Percentiles rank a stretch among this genome's conserved stretches.
Conservation (phyloP, 371 early-diverging fungal genomes). For the Apophysomyces elegans region DNA sequence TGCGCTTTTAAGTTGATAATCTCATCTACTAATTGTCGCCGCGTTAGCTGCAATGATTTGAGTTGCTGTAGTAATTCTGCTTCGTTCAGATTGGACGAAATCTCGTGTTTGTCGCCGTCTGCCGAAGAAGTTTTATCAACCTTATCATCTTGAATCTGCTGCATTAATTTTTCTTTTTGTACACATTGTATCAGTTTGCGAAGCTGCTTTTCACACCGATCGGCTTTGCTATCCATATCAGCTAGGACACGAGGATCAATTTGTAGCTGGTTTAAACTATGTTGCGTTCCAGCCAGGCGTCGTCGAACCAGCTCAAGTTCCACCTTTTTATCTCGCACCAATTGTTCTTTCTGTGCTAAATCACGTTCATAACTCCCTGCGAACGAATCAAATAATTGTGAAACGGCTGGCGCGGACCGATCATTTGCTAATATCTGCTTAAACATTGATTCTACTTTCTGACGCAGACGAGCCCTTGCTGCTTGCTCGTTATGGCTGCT, state of each 20-base stretch:
- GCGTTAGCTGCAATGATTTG: conserved; percentile 13
- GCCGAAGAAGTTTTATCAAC: too few relatives aligned
- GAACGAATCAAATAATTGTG: conserved; percentile 38
- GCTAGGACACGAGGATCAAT: conserved; percentile 16
- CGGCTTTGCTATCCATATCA: conserved; percentile 16
- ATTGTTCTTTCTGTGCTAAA: conserved; percentile 25
- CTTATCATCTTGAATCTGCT: not conserved
- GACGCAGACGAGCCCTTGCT: conserved; percentile 20
- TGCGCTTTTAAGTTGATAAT: conserved; percentile 4
- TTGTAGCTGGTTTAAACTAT: conserved; percentile 25
- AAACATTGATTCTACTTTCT: conserved; percentile 22
- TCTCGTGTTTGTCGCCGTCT: not conserved
- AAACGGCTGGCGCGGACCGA: conserved; percentile 26
- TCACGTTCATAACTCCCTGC: conserved; percentile 43
- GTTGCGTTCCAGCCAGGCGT: conserved; percentile 27
- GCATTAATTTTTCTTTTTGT: conserved; percentile 20
- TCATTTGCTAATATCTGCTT: conserved; percentile 18
- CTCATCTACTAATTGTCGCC: conserved; percentile 12
- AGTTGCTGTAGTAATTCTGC: conserved; percentile 8
- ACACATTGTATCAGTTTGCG: conserved; percentile 20
- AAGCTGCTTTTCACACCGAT: conserved; percentile 15
- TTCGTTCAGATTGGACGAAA: conserved; percentile 15
- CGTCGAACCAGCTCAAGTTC: conserved; percentile 30
- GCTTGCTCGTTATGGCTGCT: conserved; percentile 17
- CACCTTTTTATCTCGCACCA: conserved; percentile 28